Base-by-base conservation (phyloP, 169 alveolate species). In the Eimeria acervulina region DNA sequence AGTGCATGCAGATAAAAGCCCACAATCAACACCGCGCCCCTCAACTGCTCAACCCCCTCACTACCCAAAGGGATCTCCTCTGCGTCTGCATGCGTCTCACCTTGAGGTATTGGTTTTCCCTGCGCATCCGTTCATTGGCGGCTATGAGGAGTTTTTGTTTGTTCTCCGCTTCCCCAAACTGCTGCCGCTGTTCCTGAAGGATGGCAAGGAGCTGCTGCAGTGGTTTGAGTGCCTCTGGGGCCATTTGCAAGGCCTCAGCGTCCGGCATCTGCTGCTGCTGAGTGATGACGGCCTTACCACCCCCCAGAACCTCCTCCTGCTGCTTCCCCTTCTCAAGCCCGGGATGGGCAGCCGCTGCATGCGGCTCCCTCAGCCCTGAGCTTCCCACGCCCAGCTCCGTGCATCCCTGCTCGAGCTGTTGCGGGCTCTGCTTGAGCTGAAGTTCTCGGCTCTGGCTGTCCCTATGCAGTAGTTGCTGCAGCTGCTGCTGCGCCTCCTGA, bases 401-500 rank as follows among this genome's bases (percentile, higher is more conserved):
- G 55, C 92, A 28, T 55, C 36, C 76, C 61, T 33, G 33, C 92
- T 84, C 91, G 38, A 51, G 91, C 44, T 83, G 76, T 6, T 51
- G 28, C 76, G 33, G 26, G 36, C 52, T 47, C 51, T 31, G 33
- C 47, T 52, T 84, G 52, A 84, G 55, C 31, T 52, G 47, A 26
- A 23, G 78, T 44, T 84, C 92, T 6, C 38, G 61, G 72, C 72
- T n/a, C 80, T 31, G 44, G 51, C 26, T 66, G 23, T 84, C 92
- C 7, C 12, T 26, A 17, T 44, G 59, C 78, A 52, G 52, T 52
- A 84, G 76, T 59, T 84, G 52, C 55, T 33, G 78, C 26, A 84
- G 92, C 92, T 84, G 72, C 51, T 68, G 92, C 92, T 84, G 92
- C 8, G 92, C 92, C 61, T 84, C 92, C 52, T 84, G 78, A 10